Evolutionary conservation across 2,329 filamentous ascomycete species (phyloP).

Genomic region (Malbranchea cinnamomea): DNA sequence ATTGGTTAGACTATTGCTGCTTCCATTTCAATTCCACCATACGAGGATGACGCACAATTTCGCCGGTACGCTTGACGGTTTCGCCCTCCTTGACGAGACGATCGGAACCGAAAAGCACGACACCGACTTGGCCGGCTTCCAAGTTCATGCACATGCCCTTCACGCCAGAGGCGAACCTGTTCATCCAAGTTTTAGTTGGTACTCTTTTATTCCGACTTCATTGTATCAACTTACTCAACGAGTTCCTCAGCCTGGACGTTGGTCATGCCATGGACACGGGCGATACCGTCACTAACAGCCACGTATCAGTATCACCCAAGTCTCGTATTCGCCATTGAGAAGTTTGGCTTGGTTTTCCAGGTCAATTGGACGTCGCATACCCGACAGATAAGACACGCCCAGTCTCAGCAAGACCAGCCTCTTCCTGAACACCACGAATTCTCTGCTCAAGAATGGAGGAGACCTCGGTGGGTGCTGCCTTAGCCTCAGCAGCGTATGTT

Average conservation of each 20-base stretch:
- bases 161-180: conserved; percentile 95
- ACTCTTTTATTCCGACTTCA: too few species aligned
- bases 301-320: conserved; percentile 1
- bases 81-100: conserved; percentile 99
- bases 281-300: conserved; percentile 86
- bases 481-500: conserved; percentile 82
- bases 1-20: conserved; percentile 1
- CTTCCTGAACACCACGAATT: conserved; percentile 96
- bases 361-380: conserved; percentile 46
- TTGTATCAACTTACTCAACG: conserved; percentile 66
- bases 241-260: conserved; percentile 99
- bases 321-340: too few species aligned
- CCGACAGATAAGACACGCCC: conserved; percentile 96
- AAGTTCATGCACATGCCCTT: conserved; percentile 99
- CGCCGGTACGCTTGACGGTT: conserved; percentile 97
- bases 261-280: conserved; percentile 98
- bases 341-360: conserved; percentile 19
- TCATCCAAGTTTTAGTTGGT: conserved; percentile 14
- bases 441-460: conserved; percentile 99
- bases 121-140: conserved; percentile 99
- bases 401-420: conserved; percentile 91
- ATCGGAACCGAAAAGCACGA: conserved; percentile 99
- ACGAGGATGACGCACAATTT: conserved; percentile 73
- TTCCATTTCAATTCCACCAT: too few species aligned
- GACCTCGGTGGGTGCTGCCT: conserved; percentile 93